Conservation (phyloP, 2,329 filamentous ascomycete species). For the Calonectria naviculata region DNA sequence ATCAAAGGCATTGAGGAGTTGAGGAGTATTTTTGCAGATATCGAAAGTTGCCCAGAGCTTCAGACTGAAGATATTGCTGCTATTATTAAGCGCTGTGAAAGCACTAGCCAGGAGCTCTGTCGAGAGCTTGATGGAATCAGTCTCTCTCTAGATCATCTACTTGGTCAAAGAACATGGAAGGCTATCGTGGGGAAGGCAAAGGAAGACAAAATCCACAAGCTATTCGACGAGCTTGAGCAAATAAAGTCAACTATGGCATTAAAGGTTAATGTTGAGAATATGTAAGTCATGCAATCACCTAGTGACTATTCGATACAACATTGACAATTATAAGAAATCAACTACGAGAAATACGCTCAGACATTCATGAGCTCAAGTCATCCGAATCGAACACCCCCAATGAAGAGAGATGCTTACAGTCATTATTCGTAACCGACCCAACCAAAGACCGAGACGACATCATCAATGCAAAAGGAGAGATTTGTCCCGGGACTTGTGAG, state of each 20-base stretch:
- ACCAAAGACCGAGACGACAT: conserved; percentile 11
- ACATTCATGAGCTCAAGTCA: not conserved
- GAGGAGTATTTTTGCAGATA: not conserved
- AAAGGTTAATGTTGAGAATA: not conserved
- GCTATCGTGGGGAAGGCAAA: conserved; percentile 11
- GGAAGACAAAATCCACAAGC: conserved; percentile 5
- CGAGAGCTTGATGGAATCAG: not conserved
- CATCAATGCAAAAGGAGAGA: conserved; percentile 16
- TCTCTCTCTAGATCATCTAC: not conserved
- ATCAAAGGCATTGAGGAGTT: conserved; percentile 5
- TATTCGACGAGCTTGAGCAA: conserved; percentile 10
- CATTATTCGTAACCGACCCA: conserved; percentile 18
- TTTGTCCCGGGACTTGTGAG: conserved; percentile 17
- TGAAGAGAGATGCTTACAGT: conserved; percentile 1
- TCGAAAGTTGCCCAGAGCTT: not conserved
- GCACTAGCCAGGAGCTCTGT: not conserved
- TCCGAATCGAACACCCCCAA: not conserved
- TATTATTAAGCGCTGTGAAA: not conserved
- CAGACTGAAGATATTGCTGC: not conserved
- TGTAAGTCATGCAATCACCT: too few relatives aligned
- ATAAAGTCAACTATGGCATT: not conserved
- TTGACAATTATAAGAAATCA: not conserved
- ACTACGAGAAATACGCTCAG: not conserved
- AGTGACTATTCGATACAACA: too few relatives aligned
- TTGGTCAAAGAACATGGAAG: conserved; percentile 20